These are phyloP conservation scores for Macaranga tanarius DNA, from an alignment of 441 rosid genomes.

Conservation along the genomic window DNA sequence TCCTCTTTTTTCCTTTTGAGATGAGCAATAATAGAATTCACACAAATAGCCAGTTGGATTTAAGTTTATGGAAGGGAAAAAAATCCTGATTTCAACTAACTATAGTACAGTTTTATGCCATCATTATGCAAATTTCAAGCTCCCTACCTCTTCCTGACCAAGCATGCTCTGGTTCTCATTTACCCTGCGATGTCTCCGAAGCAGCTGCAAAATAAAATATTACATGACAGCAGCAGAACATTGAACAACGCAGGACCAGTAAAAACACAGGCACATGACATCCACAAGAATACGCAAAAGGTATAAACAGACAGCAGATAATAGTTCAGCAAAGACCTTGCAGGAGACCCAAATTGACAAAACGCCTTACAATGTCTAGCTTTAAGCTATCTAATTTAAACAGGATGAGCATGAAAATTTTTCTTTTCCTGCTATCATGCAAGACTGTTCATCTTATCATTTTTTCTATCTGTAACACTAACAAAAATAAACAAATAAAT, in stretches of 20 bases:
- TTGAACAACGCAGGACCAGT: neutral
- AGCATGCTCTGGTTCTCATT: slow-evolving; percentile 52
- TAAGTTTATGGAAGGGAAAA: neutral
- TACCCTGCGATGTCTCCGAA: slow-evolving; percentile 67
- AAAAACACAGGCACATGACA: neutral
- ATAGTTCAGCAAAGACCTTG: too few relatives aligned
- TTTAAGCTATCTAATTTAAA: too few relatives aligned
- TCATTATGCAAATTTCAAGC: slow-evolving; percentile 6
- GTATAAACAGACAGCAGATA: too few relatives aligned
- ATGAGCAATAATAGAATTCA: neutral
- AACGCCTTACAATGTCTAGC: too few relatives aligned
- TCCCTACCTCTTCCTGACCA: slow-evolving; percentile 56
- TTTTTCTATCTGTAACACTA: neutral
- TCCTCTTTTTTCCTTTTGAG: neutral
- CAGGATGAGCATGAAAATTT: neutral
- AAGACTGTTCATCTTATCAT: too few relatives aligned
- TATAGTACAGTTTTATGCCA: neutral
- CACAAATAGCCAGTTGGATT: neutral
- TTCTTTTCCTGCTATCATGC: neutral
- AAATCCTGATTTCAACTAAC: slow-evolving; percentile 3
- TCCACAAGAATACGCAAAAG: too few relatives aligned
- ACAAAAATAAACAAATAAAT: too few relatives aligned
- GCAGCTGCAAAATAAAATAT: slow-evolving; percentile 40
- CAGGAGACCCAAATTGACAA: too few relatives aligned
- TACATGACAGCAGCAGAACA: neutral